A percentile compares a stretch with the other conserved stretches of the same genome.
These are phyloP conservation scores for Neurospora sp. DNA, from an alignment of 495 filamentous ascomycete species.

Conservation along the genomic window DNA sequence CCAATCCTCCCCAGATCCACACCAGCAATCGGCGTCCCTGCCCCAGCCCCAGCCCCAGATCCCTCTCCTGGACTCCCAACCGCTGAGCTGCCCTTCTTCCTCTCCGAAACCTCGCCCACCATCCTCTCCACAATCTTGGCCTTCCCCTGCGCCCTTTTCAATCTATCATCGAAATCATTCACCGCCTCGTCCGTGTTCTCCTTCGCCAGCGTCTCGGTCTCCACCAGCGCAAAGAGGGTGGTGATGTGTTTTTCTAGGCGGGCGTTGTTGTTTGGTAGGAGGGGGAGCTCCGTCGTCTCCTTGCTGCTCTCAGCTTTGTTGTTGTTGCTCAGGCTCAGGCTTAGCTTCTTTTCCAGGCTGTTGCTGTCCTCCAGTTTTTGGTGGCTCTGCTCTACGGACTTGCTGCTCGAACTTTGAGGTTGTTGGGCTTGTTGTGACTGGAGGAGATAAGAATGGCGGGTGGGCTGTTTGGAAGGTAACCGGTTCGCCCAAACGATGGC, in stretches of 20 bases:
- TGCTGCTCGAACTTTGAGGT: too few species aligned
- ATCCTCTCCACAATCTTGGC: constrained; percentile 69
- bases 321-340: too few species aligned
- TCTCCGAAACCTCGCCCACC: constrained; percentile 43
- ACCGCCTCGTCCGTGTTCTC: constrained; percentile 78
- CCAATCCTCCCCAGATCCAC: background rate
- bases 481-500: constrained; percentile 65
- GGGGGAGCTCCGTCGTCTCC: background rate
- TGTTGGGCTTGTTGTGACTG: too few species aligned
- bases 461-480: constrained; percentile 4
- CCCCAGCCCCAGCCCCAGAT: background rate
- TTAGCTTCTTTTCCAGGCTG: too few species aligned
- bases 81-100: background rate
- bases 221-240: constrained; percentile 62
- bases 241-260: constrained; percentile 65
- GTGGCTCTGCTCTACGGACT: too few species aligned
- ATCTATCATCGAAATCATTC: constrained; percentile 72
- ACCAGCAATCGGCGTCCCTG: background rate
- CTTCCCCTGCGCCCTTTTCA: constrained; percentile 72
- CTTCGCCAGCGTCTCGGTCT: constrained; percentile 65
- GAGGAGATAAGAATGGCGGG: background rate
- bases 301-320: too few species aligned
- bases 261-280: constrained; percentile 46
- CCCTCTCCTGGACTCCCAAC: too few species aligned
- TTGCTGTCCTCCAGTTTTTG: too few species aligned